Evolutionary conservation across 2,329 filamentous ascomycete species (phyloP), one percentile per base, ranked within the genome.

Genomic region (Microascus cirrosus): DNA sequence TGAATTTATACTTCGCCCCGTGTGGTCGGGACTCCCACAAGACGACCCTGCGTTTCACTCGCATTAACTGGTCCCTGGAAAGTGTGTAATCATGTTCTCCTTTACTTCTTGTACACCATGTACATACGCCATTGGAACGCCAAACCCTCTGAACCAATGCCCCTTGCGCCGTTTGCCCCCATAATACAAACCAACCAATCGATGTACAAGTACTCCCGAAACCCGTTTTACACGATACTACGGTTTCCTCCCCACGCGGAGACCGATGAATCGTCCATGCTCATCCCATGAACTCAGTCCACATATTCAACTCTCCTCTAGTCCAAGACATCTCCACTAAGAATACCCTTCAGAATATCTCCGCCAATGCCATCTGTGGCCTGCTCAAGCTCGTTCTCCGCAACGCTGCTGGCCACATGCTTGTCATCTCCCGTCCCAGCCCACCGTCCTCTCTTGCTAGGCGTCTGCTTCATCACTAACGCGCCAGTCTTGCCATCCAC

Each of bases 361-460:
- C 76, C 77, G 1, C 82, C 84, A 3, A 82, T 69, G 3, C 81
- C 81, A 24, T 85, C 82, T 48, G 90, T 81, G 57, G 88, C 85
- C 58, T 80, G 79, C 63, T 86, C 82, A 62, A 95, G 79, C 72
- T 96, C 91, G 66, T 83, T 86, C 67, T 90, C 85, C n/a, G 85
- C 84, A 22, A 92, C 86, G 67, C 84, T 89, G 71, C 89, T 91
- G 2, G 87, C 86, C 54, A 95, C 80, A 58, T 85, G 81, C 69
- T 85, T 87, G 69, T 95, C 91, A 63, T 96, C 90, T 1, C 70
- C 76, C 61, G 71, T 76, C 66, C 67, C 80, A 67, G 70, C 67
- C 63, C 81, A 81, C 63, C 83, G 79, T 1, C 82, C 80, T 57
- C 83, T 83, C 66, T 86, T 87, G 63, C 86, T 88, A 1, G 89